These are phyloP conservation scores for Amphibolis antarctica DNA, from an alignment of 106 monocot species.

Conservation along the genomic window DNA sequence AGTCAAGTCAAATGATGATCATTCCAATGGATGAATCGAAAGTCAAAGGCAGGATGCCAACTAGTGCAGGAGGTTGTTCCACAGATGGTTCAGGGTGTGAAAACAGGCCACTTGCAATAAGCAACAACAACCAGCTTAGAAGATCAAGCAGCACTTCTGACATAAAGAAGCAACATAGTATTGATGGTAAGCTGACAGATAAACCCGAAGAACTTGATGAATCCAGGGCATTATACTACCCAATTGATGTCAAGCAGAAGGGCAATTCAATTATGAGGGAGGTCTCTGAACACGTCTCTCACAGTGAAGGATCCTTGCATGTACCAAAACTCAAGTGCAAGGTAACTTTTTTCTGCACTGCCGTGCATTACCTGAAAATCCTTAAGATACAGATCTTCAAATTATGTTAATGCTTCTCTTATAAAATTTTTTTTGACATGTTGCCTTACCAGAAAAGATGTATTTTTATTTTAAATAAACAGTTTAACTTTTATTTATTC, in stretches of 20 bases:
- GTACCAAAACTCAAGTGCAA: slow-evolving; percentile 72
- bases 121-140: slow-evolving; percentile 12
- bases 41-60: slow-evolving; percentile 7
- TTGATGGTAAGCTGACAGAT: slow-evolving; percentile 6
- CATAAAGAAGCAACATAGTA: slow-evolving; percentile 7
- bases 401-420: neutral
- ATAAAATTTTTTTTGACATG: neutral
- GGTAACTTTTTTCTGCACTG: slow-evolving; percentile 28
- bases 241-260: slow-evolving; percentile 18
- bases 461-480: no score
- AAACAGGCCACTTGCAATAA: neutral
- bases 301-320: slow-evolving; percentile 42
- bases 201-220: slow-evolving; percentile 19
- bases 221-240: slow-evolving; percentile 8
- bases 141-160: slow-evolving; percentile 28
- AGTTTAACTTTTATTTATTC: no score
- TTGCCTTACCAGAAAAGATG: no score
- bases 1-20: slow-evolving; percentile 1
- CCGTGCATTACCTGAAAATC: neutral
- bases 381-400: neutral
- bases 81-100: neutral
- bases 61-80: slow-evolving; percentile 7
- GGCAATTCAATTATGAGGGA: slow-evolving; percentile 13
- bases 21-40: slow-evolving; percentile 13
- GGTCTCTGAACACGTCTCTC: slow-evolving; percentile 11